Conservation (phyloP, 2,329 filamentous ascomycete species). For the Exophiala viscosa region DNA sequence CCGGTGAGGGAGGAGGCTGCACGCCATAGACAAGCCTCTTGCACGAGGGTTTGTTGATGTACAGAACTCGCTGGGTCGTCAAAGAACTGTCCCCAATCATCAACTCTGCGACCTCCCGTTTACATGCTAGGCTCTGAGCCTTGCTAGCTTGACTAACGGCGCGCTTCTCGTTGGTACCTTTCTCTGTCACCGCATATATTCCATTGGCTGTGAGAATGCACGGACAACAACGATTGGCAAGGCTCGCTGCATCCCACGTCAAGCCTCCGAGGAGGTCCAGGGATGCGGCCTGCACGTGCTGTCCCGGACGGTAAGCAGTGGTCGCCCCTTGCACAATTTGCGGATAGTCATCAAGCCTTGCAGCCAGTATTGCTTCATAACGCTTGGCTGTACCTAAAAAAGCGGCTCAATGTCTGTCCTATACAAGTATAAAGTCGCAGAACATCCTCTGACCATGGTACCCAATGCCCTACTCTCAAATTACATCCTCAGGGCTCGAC, state of each 20-base stretch:
- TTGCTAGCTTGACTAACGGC: too few species aligned
- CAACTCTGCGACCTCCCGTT: too few species aligned
- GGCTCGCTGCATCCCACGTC: too few species aligned
- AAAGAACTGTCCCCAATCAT: neutral
- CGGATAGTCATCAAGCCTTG: neutral
- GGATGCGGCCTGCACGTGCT: neutral
- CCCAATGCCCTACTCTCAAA: neutral
- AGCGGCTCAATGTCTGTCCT: neutral
- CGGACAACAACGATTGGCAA: too few species aligned
- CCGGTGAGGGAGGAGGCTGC: too few species aligned
- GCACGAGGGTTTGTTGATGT: neutral
- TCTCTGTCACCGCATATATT: too few species aligned
- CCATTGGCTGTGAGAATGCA: too few species aligned
- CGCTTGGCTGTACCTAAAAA: neutral
- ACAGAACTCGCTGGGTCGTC: neutral
- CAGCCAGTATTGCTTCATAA: neutral
- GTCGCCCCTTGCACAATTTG: neutral
- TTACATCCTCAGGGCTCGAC: neutral
- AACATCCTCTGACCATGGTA: neutral
- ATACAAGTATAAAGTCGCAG: neutral
- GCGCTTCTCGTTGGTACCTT: too few species aligned
- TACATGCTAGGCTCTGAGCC: too few species aligned
- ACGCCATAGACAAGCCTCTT: neutral
- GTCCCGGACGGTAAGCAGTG: neutral
- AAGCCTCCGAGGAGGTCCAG: neutral